Conservation (phyloP, 306 rosid species). For the Prunus mira region DNA sequence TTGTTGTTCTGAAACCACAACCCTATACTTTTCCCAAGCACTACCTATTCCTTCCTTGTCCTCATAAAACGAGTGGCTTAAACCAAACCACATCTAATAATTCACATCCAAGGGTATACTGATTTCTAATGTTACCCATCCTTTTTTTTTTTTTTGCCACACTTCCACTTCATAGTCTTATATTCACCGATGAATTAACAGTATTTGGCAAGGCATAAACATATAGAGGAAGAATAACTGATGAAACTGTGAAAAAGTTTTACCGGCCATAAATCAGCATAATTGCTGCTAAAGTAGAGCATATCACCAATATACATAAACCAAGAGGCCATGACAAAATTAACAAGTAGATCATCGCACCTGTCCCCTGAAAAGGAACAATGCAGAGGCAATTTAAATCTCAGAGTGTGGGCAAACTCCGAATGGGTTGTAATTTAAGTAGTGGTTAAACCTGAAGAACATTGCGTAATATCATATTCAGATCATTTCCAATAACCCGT, state of each 20-base stretch:
- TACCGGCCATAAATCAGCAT: constrained; percentile 87
- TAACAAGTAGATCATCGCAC: constrained; percentile 77
- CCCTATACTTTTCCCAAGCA: neutral
- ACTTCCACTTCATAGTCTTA: neutral
- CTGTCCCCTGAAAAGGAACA: constrained; percentile 58
- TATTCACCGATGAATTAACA: neutral
- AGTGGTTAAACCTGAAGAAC: constrained; percentile 66
- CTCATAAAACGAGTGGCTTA: neutral
- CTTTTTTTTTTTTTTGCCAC: too few species aligned
- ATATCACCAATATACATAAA: constrained; percentile 66
- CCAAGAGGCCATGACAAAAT: constrained; percentile 91
- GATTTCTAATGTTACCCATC: neutral
- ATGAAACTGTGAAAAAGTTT: constrained; percentile 23
- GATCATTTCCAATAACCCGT: constrained; percentile 94
- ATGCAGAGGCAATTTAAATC: constrained; percentile 17
- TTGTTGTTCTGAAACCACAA: neutral
- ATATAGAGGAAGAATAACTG: constrained; percentile 15
- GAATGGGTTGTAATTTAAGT: constrained; percentile 7
- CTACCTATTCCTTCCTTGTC: neutral
- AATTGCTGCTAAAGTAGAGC: constrained; percentile 63
- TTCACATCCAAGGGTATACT: neutral
- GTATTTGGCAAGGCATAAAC: neutral
- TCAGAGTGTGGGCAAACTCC: constrained; percentile 15
- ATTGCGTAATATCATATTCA: constrained; percentile 86
- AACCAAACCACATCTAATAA: neutral